Base-by-base conservation (phyloP, 2,329 filamentous ascomycete species). In the Lachnellula willkommii region DNA sequence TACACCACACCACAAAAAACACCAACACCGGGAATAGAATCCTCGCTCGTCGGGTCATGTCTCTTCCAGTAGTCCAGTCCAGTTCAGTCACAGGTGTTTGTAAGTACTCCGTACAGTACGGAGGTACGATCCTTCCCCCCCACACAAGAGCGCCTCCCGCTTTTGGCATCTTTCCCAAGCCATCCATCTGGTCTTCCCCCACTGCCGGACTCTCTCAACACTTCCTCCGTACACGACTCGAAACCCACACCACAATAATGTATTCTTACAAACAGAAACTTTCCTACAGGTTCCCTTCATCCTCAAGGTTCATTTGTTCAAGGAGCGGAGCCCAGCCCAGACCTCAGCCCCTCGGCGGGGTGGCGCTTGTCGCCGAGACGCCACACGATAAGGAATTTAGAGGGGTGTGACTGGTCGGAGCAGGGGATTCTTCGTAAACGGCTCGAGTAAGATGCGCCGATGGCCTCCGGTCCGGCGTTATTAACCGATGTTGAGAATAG, bases 181-280 rank as follows among this genome's bases (percentile, higher is more conserved):
- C 20, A 42, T 48, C 43, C 47, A 24, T 39, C 15, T 24, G 17
- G 36, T 36, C 37, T 43, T 49, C 56, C 56, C 50, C 54, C 58
- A 48, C 53, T n/a, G 26, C 7, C 22, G 26, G 49, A 37, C 37
- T 49, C 39, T 50, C 32, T 51, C 42, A n/a, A 17, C 26, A 4
- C 17, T 40, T n/a, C n/a, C n/a, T n/a, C n/a, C n/a, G n/a, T 43
- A 12, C 43, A 15, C 26, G n/a, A 14, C 47, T 45, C 42, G 47
- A 14, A 40, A 40, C 47, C 14, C 52, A 49, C 49, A 17, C 46
- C 36, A 32, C 47, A 47, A 37, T 39, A 42, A 40, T 6, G n/a
- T 47, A 32, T 28, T 57, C 47, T 63, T 60, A 59, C 58, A 60
- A 63, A 63, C 62, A 39, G 53, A 63, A 62, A 60, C 47, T 20